Conservation (phyloP, 1,284 basidiomycete species). For the Blastosporella zonata region DNA sequence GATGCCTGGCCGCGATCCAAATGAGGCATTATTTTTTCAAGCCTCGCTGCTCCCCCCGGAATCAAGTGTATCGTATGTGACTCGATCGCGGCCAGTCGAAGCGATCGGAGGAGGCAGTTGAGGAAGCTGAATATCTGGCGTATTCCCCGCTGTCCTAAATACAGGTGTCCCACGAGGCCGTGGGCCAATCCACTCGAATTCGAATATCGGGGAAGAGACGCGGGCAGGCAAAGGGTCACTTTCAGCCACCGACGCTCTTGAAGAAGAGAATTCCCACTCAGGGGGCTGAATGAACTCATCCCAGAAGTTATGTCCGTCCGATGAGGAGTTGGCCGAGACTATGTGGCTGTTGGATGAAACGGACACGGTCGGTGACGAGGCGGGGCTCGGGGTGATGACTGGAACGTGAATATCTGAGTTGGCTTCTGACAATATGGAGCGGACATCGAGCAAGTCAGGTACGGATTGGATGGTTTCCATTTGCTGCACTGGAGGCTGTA, state of each 20-base stretch:
- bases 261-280: not conserved
- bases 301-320: not conserved
- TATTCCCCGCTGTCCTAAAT: not conserved
- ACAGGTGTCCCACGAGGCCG: not conserved
- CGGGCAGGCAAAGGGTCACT: not conserved
- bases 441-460: not conserved
- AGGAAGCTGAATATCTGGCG: not conserved
- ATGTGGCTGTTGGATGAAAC: not conserved
- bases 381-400: not conserved
- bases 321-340: not conserved
- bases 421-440: not conserved
- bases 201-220: not conserved
- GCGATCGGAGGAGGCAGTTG: not conserved
- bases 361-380: not conserved
- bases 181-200: not conserved
- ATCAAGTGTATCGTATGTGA: too few species aligned
- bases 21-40: too few species aligned
- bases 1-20: too few species aligned
- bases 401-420: not conserved
- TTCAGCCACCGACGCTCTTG: too few species aligned
- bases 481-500: not conserved
- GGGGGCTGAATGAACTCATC: not conserved
- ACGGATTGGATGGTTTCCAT: slow-evolving; percentile 6
- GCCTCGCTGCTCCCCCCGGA: too few species aligned
- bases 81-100: not conserved